Evolutionary conservation across 2,329 filamentous ascomycete species (phyloP).

Genomic region (Sphaerulina vaccinii): DNA sequence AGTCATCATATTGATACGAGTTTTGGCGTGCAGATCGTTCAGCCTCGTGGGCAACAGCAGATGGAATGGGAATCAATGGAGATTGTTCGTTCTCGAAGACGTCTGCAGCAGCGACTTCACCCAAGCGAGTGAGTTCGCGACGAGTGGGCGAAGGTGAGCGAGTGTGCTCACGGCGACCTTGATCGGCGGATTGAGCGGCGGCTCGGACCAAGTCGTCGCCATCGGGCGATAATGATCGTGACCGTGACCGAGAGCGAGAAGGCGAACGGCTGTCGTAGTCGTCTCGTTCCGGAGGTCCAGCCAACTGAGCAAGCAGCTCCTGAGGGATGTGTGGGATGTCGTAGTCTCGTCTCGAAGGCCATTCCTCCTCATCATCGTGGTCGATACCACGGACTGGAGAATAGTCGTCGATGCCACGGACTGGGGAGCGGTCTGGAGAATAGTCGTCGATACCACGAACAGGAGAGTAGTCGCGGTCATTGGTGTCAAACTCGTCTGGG

Average conservation of each 20-base stretch:
- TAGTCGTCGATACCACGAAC: constrained; percentile 13
- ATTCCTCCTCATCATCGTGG: constrained; percentile 10
- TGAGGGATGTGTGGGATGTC: constrained; percentile 16
- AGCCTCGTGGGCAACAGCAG: constrained; percentile 2
- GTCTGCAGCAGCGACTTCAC: constrained; percentile 5
- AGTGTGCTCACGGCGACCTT: constrained; percentile 3
- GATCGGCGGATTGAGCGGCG: constrained; percentile 5
- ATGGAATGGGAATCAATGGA: background rate
- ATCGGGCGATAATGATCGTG: constrained; percentile 6
- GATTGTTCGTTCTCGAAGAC: constrained; percentile 7
- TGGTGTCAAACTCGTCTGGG: constrained; percentile 14
- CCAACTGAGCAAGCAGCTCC: constrained; percentile 13
- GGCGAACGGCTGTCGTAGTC: constrained; percentile 3
- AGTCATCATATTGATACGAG: background rate
- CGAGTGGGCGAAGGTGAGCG: constrained; percentile 9
- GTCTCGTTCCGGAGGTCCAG: constrained; percentile 7
- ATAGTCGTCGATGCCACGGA: too few species aligned
- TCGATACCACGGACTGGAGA: too few species aligned
- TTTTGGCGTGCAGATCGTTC: constrained; percentile 1
- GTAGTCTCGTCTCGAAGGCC: constrained; percentile 14
- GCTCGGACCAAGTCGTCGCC: constrained; percentile 6
- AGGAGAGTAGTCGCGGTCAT: constrained; percentile 12
- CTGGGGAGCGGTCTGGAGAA: too few species aligned
- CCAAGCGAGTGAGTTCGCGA: constrained; percentile 6
- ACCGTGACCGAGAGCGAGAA: background rate